phyloP scores from a whole-genome alignment of 2,329 filamentous ascomycete genomes.

The Trichoderma koningii region DNA sequence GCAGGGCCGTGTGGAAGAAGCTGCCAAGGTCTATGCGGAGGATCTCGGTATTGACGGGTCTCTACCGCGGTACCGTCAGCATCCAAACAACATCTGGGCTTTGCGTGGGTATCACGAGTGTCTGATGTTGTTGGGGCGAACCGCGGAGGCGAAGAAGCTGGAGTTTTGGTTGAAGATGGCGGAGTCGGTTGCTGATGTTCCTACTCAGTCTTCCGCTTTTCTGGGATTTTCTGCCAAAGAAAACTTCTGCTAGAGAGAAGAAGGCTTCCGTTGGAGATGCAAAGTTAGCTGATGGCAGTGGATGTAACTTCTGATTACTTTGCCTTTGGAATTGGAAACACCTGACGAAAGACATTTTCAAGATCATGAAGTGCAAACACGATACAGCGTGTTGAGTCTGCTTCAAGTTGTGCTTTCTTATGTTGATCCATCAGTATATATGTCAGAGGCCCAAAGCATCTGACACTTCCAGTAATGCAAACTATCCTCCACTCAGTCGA shows the following conservation, averaged over 20 bases:
- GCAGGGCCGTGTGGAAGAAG: slow-evolving; percentile 58
- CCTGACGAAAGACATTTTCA: neutral
- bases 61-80: slow-evolving; percentile 63
- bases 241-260: too few species aligned
- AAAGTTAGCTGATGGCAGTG: neutral
- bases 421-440: too few species aligned
- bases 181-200: slow-evolving; percentile 60
- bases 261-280: neutral
- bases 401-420: too few species aligned
- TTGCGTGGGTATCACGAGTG: slow-evolving; percentile 73
- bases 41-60: slow-evolving; percentile 59
- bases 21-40: slow-evolving; percentile 57
- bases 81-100: slow-evolving; percentile 73
- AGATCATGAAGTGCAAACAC: too few species aligned
- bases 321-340: neutral
- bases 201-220: slow-evolving; percentile 42
- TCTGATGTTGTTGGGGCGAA: slow-evolving; percentile 34
- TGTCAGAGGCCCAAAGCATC: too few species aligned
- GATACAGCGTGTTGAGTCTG: too few species aligned
- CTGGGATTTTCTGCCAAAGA: too few species aligned
- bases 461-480: too few species aligned
- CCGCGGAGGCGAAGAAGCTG: slow-evolving; percentile 40
- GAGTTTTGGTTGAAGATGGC: slow-evolving; percentile 53
- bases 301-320: neutral
- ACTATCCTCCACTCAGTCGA: too few species aligned